A percentile compares a stretch with the other conserved stretches of the same genome.
Conservation (phyloP, 441 rosid species). For the Biscutella laevigata region DNA sequence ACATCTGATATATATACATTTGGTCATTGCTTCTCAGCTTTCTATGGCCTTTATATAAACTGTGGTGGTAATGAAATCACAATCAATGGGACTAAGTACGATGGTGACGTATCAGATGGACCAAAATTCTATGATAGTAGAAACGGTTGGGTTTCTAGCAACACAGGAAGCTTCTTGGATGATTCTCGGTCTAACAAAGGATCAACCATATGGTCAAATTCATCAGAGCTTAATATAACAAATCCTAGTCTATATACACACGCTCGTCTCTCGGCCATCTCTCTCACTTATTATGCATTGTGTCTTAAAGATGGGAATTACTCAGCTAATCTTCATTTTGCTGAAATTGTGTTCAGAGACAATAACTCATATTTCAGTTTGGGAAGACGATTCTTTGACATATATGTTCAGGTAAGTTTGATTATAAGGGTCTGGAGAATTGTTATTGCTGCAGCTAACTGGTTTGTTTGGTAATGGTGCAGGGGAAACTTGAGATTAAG, state of each 20-base stretch:
- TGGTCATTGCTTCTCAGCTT: conserved; percentile 24
- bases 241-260: conserved; percentile 30
- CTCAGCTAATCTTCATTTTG: conserved; percentile 51
- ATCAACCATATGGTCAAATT: not conserved
- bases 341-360: conserved; percentile 39
- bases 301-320: conserved; percentile 44
- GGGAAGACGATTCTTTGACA: conserved; percentile 53
- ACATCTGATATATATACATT: conserved; percentile 3
- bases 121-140: conserved; percentile 18
- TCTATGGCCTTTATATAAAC: conserved; percentile 39
- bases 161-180: conserved; percentile 45
- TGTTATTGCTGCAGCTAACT: not conserved
- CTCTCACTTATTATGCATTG: conserved; percentile 47
- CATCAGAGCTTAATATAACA: conserved; percentile 16
- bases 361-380: conserved; percentile 25
- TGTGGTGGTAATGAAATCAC: conserved; percentile 36
- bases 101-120: conserved; percentile 24
- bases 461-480: conserved; percentile 9
- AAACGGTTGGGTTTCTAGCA: conserved; percentile 44
- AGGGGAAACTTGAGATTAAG: conserved; percentile 29
- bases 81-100: conserved; percentile 21
- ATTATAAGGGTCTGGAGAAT: not conserved
- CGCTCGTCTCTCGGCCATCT: conserved; percentile 46
- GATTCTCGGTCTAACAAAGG: conserved; percentile 1
- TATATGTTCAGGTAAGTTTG: conserved; percentile 46